Evolutionary conservation across 345 rosid genomes (phyloP), one percentile per base, ranked within the genome.

Genomic region (Physaria fendleri): DNA sequence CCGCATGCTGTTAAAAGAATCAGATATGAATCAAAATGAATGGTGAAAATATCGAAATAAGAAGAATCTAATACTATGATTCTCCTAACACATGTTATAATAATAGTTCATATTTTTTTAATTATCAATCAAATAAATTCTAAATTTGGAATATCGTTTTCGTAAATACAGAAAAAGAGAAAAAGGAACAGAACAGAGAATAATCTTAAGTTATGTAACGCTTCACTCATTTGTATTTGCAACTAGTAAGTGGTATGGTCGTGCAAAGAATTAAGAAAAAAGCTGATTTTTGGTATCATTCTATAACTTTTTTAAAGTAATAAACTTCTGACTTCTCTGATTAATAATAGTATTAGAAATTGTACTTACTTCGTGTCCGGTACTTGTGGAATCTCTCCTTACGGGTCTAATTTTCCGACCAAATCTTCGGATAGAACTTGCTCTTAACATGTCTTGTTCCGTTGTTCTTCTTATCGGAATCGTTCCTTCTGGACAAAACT

Each of bases 401-500:
- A 83, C 77, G 58, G 65, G 80, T 55, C 80, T 81, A 16, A 79
- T 62, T 78, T 84, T 90, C 62, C 79, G 85, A 56, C 97, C 97
- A 44, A 83, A 90, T 69, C 85, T 74, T 21, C 60, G 45, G 5
- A 79, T 5, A 41, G 92, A 85, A 59, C 78, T 83, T 6, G 96
- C 95, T 71, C 99, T 76, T 29, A 93, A 23, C 78, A 93, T 69
- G 61, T 90, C 99, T 59, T 81, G 49, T 74, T 90, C 96, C 2
- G 72, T 82, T 60, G 96, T 90, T 85, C 96, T 83, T 75, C 99
- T 78, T 2, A 93, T 75, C n/a, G 99, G 99, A 45, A 93, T 46
- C 32, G 99, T 87, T 55, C 96, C 99, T 59, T 81, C 84, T 1
- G 96, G 99, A 38, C 99, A 93, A 25, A 79, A 65, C 62, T 82